Evolutionary conservation across 805 yeast genomes (phyloP).

Genomic region (Ogataea polymorpha): DNA sequence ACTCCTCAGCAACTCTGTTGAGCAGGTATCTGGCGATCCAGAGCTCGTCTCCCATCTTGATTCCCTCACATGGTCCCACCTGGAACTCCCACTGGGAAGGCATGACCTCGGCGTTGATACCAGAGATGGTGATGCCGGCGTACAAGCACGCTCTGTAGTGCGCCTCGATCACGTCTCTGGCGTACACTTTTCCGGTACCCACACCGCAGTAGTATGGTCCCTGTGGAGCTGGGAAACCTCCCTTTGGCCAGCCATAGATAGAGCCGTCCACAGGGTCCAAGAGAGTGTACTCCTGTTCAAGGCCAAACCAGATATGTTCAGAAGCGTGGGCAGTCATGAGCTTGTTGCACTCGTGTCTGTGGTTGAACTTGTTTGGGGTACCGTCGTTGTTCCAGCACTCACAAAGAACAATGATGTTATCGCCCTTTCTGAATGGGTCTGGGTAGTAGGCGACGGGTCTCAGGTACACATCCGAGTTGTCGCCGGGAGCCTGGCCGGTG

Average conservation of each 20-base stretch:
- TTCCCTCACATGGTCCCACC: conserved; percentile 97
- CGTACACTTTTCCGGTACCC: conserved; percentile 96
- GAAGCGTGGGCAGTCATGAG: conserved; percentile 87
- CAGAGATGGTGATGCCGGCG: conserved; percentile 87
- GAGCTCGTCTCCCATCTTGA: conserved; percentile 94
- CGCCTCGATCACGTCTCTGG: conserved; percentile 97
- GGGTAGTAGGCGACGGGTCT: conserved; percentile 95
- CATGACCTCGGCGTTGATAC: conserved; percentile 99
- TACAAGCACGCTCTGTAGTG: conserved; percentile 97
- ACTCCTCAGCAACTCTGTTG: conserved; percentile 96
- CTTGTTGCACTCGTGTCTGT: conserved; percentile 95
- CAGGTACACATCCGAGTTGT: conserved; percentile 90
- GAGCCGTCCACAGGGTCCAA: conserved; percentile 80
- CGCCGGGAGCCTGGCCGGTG: conserved; percentile 97
- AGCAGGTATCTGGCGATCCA: conserved; percentile 94
- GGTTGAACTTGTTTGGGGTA: conserved; percentile 98
- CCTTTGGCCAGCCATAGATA: conserved; percentile 98
- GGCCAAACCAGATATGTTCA: conserved; percentile 93
- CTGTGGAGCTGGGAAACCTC: conserved; percentile 99
- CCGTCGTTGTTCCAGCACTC: conserved; percentile 99
- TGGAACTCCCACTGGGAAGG: conserved; percentile 99
- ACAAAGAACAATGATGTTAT: conserved; percentile 89
- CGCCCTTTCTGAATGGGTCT: conserved; percentile 98
- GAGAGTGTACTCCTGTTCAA: conserved; percentile 97
- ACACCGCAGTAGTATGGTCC: conserved; percentile 99